These are phyloP conservation scores for Ascoidea asiatica DNA, from an alignment of 805 yeast species.

Conservation along the genomic window DNA sequence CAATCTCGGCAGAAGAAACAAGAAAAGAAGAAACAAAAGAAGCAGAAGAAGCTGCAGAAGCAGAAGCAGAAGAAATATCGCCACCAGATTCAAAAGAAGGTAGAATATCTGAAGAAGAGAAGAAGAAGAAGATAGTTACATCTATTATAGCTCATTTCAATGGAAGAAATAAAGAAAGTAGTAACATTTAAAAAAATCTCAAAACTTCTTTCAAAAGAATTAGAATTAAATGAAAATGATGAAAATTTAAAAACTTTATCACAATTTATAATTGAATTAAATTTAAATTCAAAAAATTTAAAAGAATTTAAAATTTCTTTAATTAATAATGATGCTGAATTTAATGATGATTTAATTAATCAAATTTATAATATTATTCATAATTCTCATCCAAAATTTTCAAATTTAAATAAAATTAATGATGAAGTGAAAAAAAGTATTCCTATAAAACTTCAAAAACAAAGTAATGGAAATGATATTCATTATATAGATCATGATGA, in stretches of 20 bases:
- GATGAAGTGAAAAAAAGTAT: slow-evolving; percentile 8
- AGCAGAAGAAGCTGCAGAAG: background rate
- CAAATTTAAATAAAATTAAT: slow-evolving; percentile 8
- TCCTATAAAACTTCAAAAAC: slow-evolving; percentile 10
- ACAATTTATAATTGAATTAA: background rate
- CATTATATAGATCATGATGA: no score
- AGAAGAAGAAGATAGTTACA: background rate
- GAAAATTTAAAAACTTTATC: background rate
- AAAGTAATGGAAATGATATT: slow-evolving; percentile 7
- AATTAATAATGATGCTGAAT: slow-evolving; percentile 29
- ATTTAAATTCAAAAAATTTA: slow-evolving; percentile 14
- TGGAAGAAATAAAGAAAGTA: background rate
- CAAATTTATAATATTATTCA: slow-evolving; percentile 6
- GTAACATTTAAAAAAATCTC: background rate
- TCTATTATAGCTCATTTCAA: background rate
- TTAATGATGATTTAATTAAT: slow-evolving; percentile 16
- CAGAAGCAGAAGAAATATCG: background rate
- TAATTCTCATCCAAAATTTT: slow-evolving; percentile 1
- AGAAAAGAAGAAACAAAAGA: background rate
- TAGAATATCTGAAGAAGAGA: no score
- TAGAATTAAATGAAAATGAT: background rate
- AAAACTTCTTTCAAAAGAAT: background rate
- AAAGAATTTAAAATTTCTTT: slow-evolving; percentile 24
- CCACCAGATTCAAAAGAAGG: no score
- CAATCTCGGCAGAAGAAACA: background rate